Evolutionary conservation across 1,284 basidiomycete genomes (phyloP).

Genomic region (Ceratobasidium sp.): DNA sequence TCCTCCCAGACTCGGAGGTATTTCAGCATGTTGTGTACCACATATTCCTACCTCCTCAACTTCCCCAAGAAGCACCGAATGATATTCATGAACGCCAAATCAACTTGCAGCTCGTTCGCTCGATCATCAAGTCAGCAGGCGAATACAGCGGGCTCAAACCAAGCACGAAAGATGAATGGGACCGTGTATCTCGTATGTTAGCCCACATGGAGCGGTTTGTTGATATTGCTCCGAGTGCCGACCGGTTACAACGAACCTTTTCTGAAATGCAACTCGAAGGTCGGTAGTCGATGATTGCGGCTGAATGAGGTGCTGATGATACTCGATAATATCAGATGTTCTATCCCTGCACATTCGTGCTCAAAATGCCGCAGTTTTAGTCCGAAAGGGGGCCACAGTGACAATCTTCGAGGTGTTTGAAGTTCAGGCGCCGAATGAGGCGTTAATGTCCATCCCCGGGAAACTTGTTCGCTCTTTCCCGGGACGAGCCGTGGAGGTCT

Average conservation of each 20-base stretch:
- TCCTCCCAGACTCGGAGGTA: too few relatives aligned
- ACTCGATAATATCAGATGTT: constrained; percentile 49
- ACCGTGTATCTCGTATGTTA: not conserved
- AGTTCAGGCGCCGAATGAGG: constrained; percentile 53
- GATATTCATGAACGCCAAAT: not conserved
- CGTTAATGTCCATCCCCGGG: constrained; percentile 55
- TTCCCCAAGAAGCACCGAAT: constrained; percentile 55
- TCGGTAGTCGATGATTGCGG: not conserved
- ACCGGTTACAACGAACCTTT: too few relatives aligned
- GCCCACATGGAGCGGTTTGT: too few relatives aligned
- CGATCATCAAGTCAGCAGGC: not conserved
- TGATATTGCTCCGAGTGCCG: too few relatives aligned
- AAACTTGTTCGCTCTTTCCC: constrained; percentile 56
- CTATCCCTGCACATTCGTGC: constrained; percentile 55
- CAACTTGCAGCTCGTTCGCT: not conserved
- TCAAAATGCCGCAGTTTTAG: constrained; percentile 60
- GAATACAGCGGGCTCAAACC: constrained; percentile 7
- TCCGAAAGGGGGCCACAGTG: constrained; percentile 51
- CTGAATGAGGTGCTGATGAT: not conserved
- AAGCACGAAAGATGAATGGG: not conserved
- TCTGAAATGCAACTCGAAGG: not conserved
- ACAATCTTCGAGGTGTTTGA: constrained; percentile 59
- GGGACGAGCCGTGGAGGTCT: constrained; percentile 47
- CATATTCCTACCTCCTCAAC: constrained; percentile 57
- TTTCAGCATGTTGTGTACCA: constrained; percentile 52